phyloP scores from a whole-genome alignment of 2,329 filamentous ascomycete genomes.

The Verticillium nonalfalfae region DNA sequence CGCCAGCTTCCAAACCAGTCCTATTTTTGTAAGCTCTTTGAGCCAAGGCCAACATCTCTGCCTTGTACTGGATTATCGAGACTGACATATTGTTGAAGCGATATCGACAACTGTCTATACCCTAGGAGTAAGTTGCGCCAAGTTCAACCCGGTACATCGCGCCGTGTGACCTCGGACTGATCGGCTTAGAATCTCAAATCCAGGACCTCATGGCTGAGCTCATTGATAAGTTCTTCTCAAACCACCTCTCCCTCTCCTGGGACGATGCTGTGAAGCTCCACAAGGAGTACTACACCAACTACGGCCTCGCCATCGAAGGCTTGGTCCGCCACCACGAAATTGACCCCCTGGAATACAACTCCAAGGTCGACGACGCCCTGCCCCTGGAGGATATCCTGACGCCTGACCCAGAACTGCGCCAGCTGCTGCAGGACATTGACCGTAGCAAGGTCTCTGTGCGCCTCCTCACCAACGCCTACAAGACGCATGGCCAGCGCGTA shows the following conservation, averaged over 20 bases:
- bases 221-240: slow-evolving; percentile 60
- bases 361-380: slow-evolving; percentile 88
- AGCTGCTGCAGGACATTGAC: slow-evolving; percentile 77
- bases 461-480: slow-evolving; percentile 95
- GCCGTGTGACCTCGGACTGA: slow-evolving; percentile 1
- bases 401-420: slow-evolving; percentile 67
- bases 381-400: slow-evolving; percentile 80
- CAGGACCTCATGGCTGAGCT: slow-evolving; percentile 83
- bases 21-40: slow-evolving; percentile 32
- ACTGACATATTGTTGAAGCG: slow-evolving; percentile 45
- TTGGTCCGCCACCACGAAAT: slow-evolving; percentile 92
- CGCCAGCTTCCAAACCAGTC: slow-evolving; percentile 26
- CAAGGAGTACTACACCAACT: slow-evolving; percentile 88
- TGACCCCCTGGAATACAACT: slow-evolving; percentile 89
- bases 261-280: slow-evolving; percentile 84
- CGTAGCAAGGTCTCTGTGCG: slow-evolving; percentile 77
- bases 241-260: slow-evolving; percentile 65
- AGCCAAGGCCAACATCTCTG: not conserved
- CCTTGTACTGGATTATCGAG: not conserved
- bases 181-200: slow-evolving; percentile 60
- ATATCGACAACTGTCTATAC: slow-evolving; percentile 98
- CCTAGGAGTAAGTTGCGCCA: slow-evolving; percentile 59
- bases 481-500: slow-evolving; percentile 80
- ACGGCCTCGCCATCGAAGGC: slow-evolving; percentile 95
- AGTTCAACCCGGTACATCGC: not conserved